Evolutionary conservation across 257 asterid genomes (phyloP).

Genomic region (Solanum etuberosum): DNA sequence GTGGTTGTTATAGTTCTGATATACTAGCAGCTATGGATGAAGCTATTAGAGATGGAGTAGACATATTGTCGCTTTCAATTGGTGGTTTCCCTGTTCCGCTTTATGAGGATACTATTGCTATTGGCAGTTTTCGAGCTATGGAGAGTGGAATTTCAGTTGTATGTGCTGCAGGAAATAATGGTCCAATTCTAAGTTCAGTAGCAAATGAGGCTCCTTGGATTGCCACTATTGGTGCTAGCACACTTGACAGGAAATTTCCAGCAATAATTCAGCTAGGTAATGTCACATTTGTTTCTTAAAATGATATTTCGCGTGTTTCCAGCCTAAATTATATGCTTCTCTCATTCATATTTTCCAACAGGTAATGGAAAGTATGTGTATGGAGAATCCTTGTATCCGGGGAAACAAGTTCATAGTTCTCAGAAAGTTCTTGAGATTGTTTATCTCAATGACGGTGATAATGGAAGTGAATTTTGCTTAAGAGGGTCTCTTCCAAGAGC

Average conservation of each 20-base stretch:
- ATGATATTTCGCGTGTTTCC: background rate
- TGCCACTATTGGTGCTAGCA: conserved; percentile 1
- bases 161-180: conserved; percentile 6
- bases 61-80: conserved; percentile 2
- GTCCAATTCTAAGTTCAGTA: conserved; percentile 1
- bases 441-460: background rate
- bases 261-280: conserved; percentile 1
- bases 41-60: conserved; percentile 8
- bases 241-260: conserved; percentile 6
- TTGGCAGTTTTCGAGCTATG: conserved; percentile 7
- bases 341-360: background rate
- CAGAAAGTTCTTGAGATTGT: background rate
- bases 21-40: conserved; percentile 7
- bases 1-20: background rate
- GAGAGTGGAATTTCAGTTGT: background rate
- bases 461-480: background rate
- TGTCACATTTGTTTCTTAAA: background rate
- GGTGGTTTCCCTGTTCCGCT: conserved; percentile 3
- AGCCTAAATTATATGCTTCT: background rate
- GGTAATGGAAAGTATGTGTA: conserved; percentile 2
- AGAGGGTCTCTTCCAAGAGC: conserved; percentile 2
- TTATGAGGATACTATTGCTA: conserved; percentile 4
- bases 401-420: background rate
- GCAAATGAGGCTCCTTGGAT: conserved; percentile 8
- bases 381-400: conserved; percentile 3